Percentiles rank a stretch among this genome's conserved stretches.
These are phyloP conservation scores for Ceratocystis destructans DNA, from an alignment of 2,329 filamentous ascomycete species.

Conservation along the genomic window DNA sequence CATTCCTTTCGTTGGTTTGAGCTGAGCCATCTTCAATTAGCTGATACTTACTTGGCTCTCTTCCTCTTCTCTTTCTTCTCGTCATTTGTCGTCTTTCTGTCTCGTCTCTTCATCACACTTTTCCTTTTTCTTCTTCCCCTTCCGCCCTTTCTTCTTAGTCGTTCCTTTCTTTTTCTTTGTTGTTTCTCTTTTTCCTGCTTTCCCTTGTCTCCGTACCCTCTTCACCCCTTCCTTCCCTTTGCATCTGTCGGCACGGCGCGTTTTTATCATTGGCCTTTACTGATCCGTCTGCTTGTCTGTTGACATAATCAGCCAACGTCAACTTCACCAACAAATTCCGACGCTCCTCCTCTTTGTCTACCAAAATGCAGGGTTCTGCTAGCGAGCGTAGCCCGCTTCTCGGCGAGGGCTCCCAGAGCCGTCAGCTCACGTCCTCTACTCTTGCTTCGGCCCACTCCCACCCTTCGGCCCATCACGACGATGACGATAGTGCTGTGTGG, in stretches of 20 bases:
- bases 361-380: conserved; percentile 18
- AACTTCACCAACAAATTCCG: conserved; percentile 23
- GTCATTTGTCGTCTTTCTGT: not conserved
- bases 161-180: conserved; percentile 8
- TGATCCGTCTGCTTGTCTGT: not conserved
- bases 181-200: not conserved
- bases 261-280: not conserved
- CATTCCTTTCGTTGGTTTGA: not conserved
- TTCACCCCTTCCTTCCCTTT: not conserved
- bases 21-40: not conserved
- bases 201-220: not conserved
- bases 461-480: not conserved
- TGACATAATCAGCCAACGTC: conserved; percentile 22
- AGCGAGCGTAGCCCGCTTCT: conserved; percentile 33
- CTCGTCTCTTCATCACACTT: not conserved
- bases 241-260: not conserved
- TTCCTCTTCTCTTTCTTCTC: not conserved
- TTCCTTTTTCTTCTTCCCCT: not conserved
- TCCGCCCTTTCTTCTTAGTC: not conserved
- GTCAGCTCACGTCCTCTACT: not conserved
- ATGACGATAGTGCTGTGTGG: conserved; percentile 9
- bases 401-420: conserved; percentile 23
- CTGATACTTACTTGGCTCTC: not conserved
- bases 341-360: conserved; percentile 18
- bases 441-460: conserved; percentile 4